Evolutionary conservation across 306 rosid species (phyloP), one percentile per base, ranked within the genome.

Genomic region (Gillenia trifoliata): DNA sequence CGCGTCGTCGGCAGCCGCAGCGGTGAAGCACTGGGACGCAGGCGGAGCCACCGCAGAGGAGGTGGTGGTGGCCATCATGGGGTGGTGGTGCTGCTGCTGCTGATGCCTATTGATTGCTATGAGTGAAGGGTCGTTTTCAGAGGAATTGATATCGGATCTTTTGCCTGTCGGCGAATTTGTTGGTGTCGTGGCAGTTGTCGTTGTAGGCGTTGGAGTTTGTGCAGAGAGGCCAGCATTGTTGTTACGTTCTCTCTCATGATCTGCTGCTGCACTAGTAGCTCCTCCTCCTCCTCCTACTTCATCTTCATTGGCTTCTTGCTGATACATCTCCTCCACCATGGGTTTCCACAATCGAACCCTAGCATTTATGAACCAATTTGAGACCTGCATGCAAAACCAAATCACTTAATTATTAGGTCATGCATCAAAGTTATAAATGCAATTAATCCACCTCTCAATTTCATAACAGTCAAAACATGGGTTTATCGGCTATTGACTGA

Each of bases 311-410:
- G 79, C 75, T 80, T 95, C 99, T 85, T 92, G 96, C 76, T 95
- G 98, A 82, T 95, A 95, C 99, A 95, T 95, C 60, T 95, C 98
- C 82, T 95, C 99, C 67, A 95, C 99, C 99, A 95, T 95, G 79
- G 99, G 99, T 89, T 95, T 95, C 99, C 99, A 95, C 99, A 95
- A 87, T 73, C 99, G 84, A 70, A 95, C 99, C 87, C 99, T 92
- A 25, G 99, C 99, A 89, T 95, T 95, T 36, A 95, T 95, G 93
- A 95, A 95, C 99, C 99, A 95, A 75, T 95, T 95, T 80, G 99
- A 95, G 34, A 95, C 99, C 99, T 95, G 84, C 34, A 45, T 31
- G 5, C 61, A 66, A 64, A 54, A 64, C 38, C 54, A 30, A 62
- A 62, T 15, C 23, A 8, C 19, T 29, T 25, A 6, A 60, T 60